Conservation (phyloP, 2,329 filamentous ascomycete species). For the Aphanocladium album region DNA sequence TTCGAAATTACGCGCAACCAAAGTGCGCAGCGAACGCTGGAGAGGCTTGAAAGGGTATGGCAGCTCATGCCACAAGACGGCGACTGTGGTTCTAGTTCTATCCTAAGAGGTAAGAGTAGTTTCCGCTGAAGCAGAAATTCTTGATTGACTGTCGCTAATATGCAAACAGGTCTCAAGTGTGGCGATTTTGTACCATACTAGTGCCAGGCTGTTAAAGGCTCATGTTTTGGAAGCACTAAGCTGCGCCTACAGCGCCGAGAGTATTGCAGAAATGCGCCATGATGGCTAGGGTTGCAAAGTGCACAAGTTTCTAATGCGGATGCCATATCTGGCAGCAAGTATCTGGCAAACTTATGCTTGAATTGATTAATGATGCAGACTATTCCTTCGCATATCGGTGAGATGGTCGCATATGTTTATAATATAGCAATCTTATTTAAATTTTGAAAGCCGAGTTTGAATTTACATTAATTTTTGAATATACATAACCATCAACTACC, state of each 20-base stretch:
- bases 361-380: too few species aligned
- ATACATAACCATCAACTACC: not conserved
- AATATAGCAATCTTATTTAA: not conserved
- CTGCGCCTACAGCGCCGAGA: constrained; percentile 19
- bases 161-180: not conserved
- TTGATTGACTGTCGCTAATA: not conserved
- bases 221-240: constrained; percentile 21
- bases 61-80: not conserved
- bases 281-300: not conserved
- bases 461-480: not conserved
- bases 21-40: not conserved
- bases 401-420: too few species aligned
- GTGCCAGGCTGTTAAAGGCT: too few species aligned
- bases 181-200: not conserved
- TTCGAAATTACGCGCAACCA: not conserved
- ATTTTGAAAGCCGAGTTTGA: not conserved
- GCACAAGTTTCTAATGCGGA: too few species aligned
- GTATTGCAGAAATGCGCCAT: not conserved
- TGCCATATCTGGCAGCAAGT: too few species aligned
- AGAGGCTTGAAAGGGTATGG: not conserved
- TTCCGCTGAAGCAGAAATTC: not conserved
- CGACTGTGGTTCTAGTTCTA: not conserved
- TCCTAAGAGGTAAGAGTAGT: not conserved
- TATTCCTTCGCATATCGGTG: too few species aligned
- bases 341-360: too few species aligned